phyloP scores from a whole-genome alignment of 768 basidiomycete species.

The Suillus brevipes region DNA sequence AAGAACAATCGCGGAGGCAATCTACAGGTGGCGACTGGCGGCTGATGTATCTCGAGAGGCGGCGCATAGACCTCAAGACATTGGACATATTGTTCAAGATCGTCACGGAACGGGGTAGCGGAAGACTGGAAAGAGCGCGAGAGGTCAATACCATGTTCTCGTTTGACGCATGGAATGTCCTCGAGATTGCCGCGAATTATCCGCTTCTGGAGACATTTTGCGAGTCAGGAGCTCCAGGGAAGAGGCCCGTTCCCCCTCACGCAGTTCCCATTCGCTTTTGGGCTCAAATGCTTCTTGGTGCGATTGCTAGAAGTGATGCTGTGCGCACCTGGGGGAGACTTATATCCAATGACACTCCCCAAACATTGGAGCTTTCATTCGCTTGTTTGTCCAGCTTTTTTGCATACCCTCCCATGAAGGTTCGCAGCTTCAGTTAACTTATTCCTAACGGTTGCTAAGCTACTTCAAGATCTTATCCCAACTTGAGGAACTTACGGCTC shows the following conservation, averaged over 20 bases:
- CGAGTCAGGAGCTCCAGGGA: constrained; percentile 13
- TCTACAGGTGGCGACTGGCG: constrained; percentile 43
- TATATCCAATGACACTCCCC: constrained; percentile 12
- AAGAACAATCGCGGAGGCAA: constrained; percentile 37
- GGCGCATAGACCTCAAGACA: constrained; percentile 44
- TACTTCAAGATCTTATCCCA: constrained; percentile 39
- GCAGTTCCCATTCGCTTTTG: constrained; percentile 50
- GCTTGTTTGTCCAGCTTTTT: constrained; percentile 55
- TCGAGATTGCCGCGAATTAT: constrained; percentile 41
- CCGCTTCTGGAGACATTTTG: constrained; percentile 35
- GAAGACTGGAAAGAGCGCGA: constrained; percentile 41
- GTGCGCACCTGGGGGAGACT: constrained; percentile 39
- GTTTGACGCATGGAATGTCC: constrained; percentile 57
- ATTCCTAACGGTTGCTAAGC: not conserved
- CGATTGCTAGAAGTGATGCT: constrained; percentile 45
- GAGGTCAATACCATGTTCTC: constrained; percentile 40
- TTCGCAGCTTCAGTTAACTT: constrained; percentile 21
- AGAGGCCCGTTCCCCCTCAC: constrained; percentile 20
- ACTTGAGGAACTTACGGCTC: constrained; percentile 39
- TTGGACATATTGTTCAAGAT: constrained; percentile 44
- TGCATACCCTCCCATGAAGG: constrained; percentile 44
- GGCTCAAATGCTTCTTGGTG: constrained; percentile 45
- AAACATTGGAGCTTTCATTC: constrained; percentile 46
- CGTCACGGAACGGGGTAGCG: constrained; percentile 31
- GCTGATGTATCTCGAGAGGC: constrained; percentile 45